phyloP scores from a whole-genome alignment of 2,329 filamentous ascomycete species.

The Colletotrichum plurivorum region DNA sequence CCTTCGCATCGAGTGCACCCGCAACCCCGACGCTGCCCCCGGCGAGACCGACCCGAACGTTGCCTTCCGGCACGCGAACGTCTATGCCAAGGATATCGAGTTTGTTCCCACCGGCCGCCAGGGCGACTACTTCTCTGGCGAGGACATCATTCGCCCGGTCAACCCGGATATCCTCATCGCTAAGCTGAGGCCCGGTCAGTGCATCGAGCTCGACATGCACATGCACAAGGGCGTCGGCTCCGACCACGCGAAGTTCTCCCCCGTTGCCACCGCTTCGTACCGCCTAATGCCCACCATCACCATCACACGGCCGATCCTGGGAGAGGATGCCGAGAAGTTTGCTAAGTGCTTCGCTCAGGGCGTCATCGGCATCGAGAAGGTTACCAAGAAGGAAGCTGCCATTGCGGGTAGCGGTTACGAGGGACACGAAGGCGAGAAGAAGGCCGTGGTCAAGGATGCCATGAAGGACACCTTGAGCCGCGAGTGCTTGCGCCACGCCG shows the following conservation, averaged over 20 bases:
- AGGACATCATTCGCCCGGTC: conserved; percentile 78
- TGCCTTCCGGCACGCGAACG: conserved; percentile 87
- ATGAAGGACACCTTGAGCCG: conserved; percentile 97
- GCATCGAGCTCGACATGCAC: conserved; percentile 89
- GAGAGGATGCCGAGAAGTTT: conserved; percentile 90
- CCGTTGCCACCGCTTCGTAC: conserved; percentile 95
- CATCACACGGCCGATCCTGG: conserved; percentile 87
- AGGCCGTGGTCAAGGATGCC: conserved; percentile 88
- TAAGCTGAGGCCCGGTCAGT: conserved; percentile 92
- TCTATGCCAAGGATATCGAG: conserved; percentile 83
- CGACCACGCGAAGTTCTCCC: conserved; percentile 97
- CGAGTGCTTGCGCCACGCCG: conserved; percentile 90
- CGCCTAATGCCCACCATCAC: conserved; percentile 89
- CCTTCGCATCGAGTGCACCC: conserved; percentile 84
- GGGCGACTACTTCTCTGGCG: conserved; percentile 73
- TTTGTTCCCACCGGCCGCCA: conserved; percentile 85
- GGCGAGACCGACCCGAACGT: conserved; percentile 85
- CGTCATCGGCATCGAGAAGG: conserved; percentile 84
- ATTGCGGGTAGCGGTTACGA: conserved; percentile 75
- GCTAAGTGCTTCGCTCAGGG: conserved; percentile 89
- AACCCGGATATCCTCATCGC: conserved; percentile 95
- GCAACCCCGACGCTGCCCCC: conserved; percentile 79
- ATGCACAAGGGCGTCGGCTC: conserved; percentile 94
- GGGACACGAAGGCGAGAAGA: conserved; percentile 82
- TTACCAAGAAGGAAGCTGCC: conserved; percentile 77